These are phyloP conservation scores for Leccinum variicolor DNA, from an alignment of 768 basidiomycete species.

Conservation along the genomic window DNA sequence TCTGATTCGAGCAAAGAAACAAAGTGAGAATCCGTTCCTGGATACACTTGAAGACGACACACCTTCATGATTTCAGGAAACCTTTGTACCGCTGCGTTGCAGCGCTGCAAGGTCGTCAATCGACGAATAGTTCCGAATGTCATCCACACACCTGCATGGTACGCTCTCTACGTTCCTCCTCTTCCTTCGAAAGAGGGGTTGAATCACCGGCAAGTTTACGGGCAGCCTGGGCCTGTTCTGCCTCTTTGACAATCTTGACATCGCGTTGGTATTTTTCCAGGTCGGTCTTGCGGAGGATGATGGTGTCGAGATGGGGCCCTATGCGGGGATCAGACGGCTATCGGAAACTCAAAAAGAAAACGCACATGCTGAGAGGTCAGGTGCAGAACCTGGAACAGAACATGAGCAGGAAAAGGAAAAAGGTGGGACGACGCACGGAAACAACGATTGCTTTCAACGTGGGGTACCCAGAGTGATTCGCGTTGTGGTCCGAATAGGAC, in stretches of 20 bases:
- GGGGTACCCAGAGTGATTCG: constrained; percentile 17
- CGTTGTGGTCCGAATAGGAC: background rate
- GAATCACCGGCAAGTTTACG: background rate
- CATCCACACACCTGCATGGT: constrained; percentile 1
- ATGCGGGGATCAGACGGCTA: background rate
- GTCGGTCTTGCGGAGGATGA: constrained; percentile 21
- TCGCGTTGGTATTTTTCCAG: constrained; percentile 8
- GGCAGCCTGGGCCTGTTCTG: background rate
- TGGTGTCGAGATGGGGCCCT: constrained; percentile 16
- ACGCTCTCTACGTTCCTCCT: background rate
- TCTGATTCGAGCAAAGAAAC: constrained; percentile 2
- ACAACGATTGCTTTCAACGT: constrained; percentile 18
- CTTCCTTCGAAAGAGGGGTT: background rate
- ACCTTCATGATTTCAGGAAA: constrained; percentile 19
- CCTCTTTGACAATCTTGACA: background rate
- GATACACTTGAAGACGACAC: background rate
- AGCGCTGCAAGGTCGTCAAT: constrained; percentile 4
- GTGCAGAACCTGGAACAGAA: constrained; percentile 3
- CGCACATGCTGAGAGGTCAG: constrained; percentile 9
- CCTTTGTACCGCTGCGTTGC: background rate
- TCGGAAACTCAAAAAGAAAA: background rate
- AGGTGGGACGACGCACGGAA: constrained; percentile 17
- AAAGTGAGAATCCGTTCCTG: background rate
- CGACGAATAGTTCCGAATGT: background rate
- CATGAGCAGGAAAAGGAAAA: background rate